Evolutionary conservation across 2,329 filamentous ascomycete species (phyloP), one percentile per base, ranked within the genome.

Genomic region (Aureobasidium subglaciale): DNA sequence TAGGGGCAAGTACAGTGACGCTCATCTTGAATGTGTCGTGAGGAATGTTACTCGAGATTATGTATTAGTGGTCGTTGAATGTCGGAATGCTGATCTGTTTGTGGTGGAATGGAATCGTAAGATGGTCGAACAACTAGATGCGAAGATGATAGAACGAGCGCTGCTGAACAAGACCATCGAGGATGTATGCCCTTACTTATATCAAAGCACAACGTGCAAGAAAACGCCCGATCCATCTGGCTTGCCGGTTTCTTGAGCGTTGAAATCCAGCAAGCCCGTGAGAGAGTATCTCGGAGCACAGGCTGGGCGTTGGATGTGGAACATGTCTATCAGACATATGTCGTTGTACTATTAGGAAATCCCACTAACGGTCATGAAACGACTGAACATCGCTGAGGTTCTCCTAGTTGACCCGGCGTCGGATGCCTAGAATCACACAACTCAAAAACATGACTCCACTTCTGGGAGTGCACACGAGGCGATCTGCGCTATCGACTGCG

Each of bases 181-280:
- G 35, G 54, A 40, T 20, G 34, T 24, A n/a, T 40, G 35, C 20
- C 34, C 54, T 49, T 48, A 40, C 54, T 56, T 56, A 56, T 56
- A 56, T 56, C 43, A 49, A 48, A 46, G 34, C 42, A 35, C 54
- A 56, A 56, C 54, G 54, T 49, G 34, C 43, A 49, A 49, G n/a
- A 37, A 54, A 40, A 20, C 42, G 43, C 29, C 32, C 35, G 54
- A 43, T 35, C 43, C 29, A 43, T 54, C 38, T 41, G 53, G 30
- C 41, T 38, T 55, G 53, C 53, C 53, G 54, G 35, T 49, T 56
- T 15, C 43, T 27, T 40, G 34, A 13, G 25, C 42, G 32, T 56
- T 48, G 54, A 38, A 35, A 38, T 29, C 40, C 38, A 27, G 18
- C 38, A 55, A 40, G 38, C 38, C 52, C 52, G 20, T 34, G 29